These are phyloP conservation scores for Talaromyces sp. DNA, from an alignment of 2,329 filamentous ascomycete genomes.

Conservation along the genomic window DNA sequence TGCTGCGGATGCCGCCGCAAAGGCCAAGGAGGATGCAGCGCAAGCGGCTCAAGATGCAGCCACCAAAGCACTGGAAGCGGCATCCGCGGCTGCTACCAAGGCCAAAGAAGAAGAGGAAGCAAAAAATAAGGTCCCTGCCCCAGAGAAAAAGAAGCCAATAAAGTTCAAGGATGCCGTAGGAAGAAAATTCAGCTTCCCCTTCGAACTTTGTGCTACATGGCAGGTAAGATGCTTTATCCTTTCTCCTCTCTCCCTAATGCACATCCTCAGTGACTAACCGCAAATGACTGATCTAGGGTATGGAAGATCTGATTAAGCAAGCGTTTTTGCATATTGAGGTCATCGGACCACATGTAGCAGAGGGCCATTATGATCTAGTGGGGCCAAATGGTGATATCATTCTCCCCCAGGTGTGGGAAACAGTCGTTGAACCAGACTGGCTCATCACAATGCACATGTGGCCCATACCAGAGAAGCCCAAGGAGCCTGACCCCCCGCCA, in stretches of 20 bases:
- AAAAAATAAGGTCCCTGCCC: slow-evolving; percentile 37
- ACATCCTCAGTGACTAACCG: slow-evolving; percentile 2
- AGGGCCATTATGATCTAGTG: slow-evolving; percentile 78
- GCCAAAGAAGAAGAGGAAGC: slow-evolving; percentile 36
- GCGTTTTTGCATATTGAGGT: slow-evolving; percentile 78
- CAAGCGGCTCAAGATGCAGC: slow-evolving; percentile 42
- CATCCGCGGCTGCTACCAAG: slow-evolving; percentile 34
- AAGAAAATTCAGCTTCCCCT: slow-evolving; percentile 90
- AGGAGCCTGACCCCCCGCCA: slow-evolving; percentile 41
- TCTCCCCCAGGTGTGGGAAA: slow-evolving; percentile 79
- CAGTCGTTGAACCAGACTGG: slow-evolving; percentile 78
- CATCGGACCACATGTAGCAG: slow-evolving; percentile 73
- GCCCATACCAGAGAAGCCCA: slow-evolving; percentile 60
- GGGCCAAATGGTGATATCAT: slow-evolving; percentile 82
- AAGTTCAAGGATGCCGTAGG: slow-evolving; percentile 91
- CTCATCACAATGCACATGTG: slow-evolving; percentile 69
- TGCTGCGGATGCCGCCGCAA: slow-evolving; percentile 41
- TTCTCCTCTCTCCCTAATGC: slow-evolving; percentile 23
- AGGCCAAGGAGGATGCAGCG: slow-evolving; percentile 37
- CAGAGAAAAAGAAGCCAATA: slow-evolving; percentile 71
- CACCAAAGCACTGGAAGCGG: slow-evolving; percentile 37
- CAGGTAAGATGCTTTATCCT: slow-evolving; percentile 58
- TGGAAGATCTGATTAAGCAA: slow-evolving; percentile 84
- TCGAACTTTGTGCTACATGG: slow-evolving; percentile 82
- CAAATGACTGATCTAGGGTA: slow-evolving; percentile 60